Conservation (phyloP, 805 yeast species). For the Priceomyces carsonii region DNA sequence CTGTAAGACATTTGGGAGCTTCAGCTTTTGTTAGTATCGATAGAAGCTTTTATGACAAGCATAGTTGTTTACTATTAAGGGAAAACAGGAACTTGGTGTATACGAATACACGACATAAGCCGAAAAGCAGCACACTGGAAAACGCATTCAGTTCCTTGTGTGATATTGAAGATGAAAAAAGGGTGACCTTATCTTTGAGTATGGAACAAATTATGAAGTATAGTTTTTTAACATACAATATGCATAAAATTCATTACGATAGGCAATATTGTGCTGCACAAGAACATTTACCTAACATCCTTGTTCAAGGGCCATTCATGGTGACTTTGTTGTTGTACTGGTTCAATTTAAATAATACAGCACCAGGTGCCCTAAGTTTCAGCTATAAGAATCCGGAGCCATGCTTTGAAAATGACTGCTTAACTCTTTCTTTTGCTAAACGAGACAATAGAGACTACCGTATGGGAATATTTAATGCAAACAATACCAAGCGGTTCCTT, state of each 20-base stretch:
- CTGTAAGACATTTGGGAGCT: slow-evolving; percentile 33
- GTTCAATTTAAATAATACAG: slow-evolving; percentile 27
- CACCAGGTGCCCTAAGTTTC: slow-evolving; percentile 26
- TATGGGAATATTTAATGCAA: slow-evolving; percentile 23
- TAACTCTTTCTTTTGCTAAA: slow-evolving; percentile 15
- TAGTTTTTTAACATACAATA: slow-evolving; percentile 76
- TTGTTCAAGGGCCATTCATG: slow-evolving; percentile 83
- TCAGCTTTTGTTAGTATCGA: slow-evolving; percentile 56
- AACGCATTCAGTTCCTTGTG: neutral
- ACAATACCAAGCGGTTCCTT: slow-evolving; percentile 2
- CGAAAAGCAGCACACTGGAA: slow-evolving; percentile 7
- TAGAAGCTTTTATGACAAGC: slow-evolving; percentile 41
- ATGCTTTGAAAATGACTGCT: slow-evolving; percentile 41
- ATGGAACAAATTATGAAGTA: slow-evolving; percentile 52
- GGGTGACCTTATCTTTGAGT: no score
- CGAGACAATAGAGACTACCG: slow-evolving; percentile 10
- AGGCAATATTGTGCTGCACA: slow-evolving; percentile 45
- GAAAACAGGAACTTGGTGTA: slow-evolving; percentile 68
- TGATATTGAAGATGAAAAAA: no score
- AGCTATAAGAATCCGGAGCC: slow-evolving; percentile 54
- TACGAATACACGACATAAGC: slow-evolving; percentile 45
- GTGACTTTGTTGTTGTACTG: slow-evolving; percentile 61
- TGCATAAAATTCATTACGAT: slow-evolving; percentile 84
- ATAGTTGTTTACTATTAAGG: slow-evolving; percentile 24
- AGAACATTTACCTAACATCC: slow-evolving; percentile 62